phyloP scores from a whole-genome alignment of 805 yeast genomes.

The Candida easanensis region DNA sequence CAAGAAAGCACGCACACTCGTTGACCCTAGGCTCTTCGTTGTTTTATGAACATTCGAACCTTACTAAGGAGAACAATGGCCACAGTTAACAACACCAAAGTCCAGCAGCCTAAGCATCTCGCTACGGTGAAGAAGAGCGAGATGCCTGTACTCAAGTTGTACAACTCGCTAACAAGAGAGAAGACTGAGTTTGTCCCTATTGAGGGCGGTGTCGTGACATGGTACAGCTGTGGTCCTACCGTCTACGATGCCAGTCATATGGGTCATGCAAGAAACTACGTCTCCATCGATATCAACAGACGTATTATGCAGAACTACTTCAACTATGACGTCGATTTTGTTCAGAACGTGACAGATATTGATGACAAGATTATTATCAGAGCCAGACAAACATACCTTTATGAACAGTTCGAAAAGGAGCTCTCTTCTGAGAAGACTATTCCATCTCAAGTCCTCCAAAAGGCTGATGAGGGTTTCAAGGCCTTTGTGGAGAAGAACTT shows the following conservation, averaged over 20 bases:
- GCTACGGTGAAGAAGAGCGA: conserved; percentile 12
- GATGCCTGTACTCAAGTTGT: conserved; percentile 55
- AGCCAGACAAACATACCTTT: conserved; percentile 86
- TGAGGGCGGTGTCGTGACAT: conserved; percentile 62
- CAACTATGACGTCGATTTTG: conserved; percentile 82
- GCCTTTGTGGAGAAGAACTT: conserved; percentile 54
- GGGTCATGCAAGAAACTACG: conserved; percentile 99
- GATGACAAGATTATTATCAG: conserved; percentile 95
- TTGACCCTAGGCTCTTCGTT: neutral
- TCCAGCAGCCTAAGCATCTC: conserved; percentile 46
- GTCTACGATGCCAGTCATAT: conserved; percentile 94
- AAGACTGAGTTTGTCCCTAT: conserved; percentile 79
- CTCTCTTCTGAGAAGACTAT: conserved; percentile 26
- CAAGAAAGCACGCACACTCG: neutral
- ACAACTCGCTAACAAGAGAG: conserved; percentile 78
- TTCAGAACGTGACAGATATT: conserved; percentile 97
- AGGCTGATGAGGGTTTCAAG: conserved; percentile 43
- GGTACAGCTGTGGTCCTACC: conserved; percentile 99
- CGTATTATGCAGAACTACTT: conserved; percentile 87
- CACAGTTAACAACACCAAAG: conserved; percentile 28
- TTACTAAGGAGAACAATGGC: conserved; percentile 23
- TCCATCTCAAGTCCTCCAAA: conserved; percentile 34
- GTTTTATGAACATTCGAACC: conserved; percentile 8
- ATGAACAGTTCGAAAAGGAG: conserved; percentile 50
- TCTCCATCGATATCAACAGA: conserved; percentile 89